Evolutionary conservation across 495 filamentous ascomycete species (phyloP), one percentile per base, ranked within the genome.

Genomic region (Talaromyces borbonicus): DNA sequence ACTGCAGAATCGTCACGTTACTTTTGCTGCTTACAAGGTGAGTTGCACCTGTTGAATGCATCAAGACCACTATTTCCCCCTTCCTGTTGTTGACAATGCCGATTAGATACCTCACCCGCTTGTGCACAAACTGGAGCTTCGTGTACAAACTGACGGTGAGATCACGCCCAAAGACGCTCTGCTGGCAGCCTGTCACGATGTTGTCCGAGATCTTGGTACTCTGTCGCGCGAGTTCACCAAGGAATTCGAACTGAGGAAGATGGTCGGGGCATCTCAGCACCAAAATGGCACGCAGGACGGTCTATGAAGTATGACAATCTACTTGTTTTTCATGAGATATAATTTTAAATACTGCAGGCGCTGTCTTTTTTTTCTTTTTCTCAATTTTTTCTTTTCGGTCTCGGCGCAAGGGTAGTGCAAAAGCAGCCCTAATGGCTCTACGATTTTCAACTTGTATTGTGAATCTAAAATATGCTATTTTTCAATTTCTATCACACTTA

Each of bases 181-280:
- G n/a, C 60, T 92, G 49, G 68, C 77, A 27, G 77, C 79, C 33
- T 93, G 83, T 67, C 75, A 84, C 59, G 79, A 84, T 45, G 67
- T 95, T 18, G 84, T 99, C 43, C 70, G 76, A 43, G 79, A 88
- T 46, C 72, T 93, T 48, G 82, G 77, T 19, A 79, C 78, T 41
- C 61, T 97, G 18, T 83, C 80, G 27, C 80, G 85, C 42, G 84
- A 94, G 56, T 95, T 98, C 63, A 93, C 87, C 38, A 93, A 93
- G 60, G 93, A 99, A 65, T 93, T 80, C 58, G 90, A 95, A 52
- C 72, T 96, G 47, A 83, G 90, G 53, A 93, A 90, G 71, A 94
- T 90, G 73, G 84, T 85, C 19, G 79, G 79, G 12, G 81, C 77
- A 30, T 61, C 62, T 38, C 57, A 65, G 50, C 66, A 69, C 32